Evolutionary conservation across 1,139 yeast species (phyloP).

Genomic region (Barnettozyma hawaiiensis): DNA sequence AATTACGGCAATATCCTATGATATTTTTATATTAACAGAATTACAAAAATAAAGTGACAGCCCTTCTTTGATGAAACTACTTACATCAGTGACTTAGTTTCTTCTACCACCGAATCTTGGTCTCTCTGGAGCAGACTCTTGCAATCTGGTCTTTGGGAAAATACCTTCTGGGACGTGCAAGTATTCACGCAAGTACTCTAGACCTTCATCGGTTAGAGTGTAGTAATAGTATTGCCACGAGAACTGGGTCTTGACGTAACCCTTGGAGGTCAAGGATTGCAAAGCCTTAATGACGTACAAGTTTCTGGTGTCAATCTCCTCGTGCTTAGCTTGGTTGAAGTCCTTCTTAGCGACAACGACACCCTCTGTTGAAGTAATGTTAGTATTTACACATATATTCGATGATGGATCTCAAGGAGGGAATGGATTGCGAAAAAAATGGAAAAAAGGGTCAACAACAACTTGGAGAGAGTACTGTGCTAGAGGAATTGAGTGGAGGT

Average conservation of each 20-base stretch:
- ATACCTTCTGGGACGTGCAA: slow-evolving; percentile 98
- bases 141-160: slow-evolving; percentile 98
- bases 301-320: slow-evolving; percentile 96
- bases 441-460: too few species aligned
- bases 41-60: slow-evolving; percentile 22
- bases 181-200: slow-evolving; percentile 96
- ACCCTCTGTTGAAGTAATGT: slow-evolving; percentile 62
- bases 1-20: slow-evolving; percentile 2
- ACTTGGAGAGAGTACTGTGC: too few species aligned
- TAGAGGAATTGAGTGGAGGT: too few species aligned
- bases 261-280: slow-evolving; percentile 98
- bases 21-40: slow-evolving; percentile 16
- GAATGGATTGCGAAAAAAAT: background rate
- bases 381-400: slow-evolving; percentile 25
- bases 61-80: too few species aligned
- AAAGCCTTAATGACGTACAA: slow-evolving; percentile 98
- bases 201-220: slow-evolving; percentile 99
- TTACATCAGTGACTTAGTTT: slow-evolving; percentile 21
- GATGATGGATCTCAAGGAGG: background rate
- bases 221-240: slow-evolving; percentile 99
- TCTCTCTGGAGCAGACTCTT: slow-evolving; percentile 87
- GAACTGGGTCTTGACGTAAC: slow-evolving; percentile 99
- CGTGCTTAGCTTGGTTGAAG: slow-evolving; percentile 96
- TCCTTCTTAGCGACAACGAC: slow-evolving; percentile 99
- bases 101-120: slow-evolving; percentile 47